Evolutionary conservation across 768 basidiomycete genomes (phyloP).

Genomic region (Auricularia cornea): DNA sequence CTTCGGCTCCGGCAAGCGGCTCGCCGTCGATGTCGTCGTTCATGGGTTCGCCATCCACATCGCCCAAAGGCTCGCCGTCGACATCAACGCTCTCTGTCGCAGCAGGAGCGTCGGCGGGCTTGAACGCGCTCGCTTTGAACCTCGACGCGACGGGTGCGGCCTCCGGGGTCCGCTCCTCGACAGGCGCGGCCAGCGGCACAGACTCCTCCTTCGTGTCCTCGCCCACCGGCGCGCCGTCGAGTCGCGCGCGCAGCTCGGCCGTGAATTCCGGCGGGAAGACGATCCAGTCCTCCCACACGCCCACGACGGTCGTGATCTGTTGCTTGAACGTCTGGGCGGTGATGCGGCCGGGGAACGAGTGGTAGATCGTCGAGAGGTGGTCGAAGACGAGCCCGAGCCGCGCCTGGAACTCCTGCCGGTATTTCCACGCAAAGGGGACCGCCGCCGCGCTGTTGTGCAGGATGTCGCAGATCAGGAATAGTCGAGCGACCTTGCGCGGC

Average conservation of each 20-base stretch:
- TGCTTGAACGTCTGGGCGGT: conserved; percentile 95
- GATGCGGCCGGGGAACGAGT: conserved; percentile 92
- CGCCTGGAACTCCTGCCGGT: conserved; percentile 87
- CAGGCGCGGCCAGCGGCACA: conserved; percentile 23
- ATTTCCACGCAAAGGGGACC: conserved; percentile 95
- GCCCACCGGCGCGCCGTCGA: conserved; percentile 48
- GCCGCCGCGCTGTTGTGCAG: conserved; percentile 93
- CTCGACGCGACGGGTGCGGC: conserved; percentile 38
- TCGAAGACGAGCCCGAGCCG: conserved; percentile 92
- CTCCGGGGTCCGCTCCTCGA: conserved; percentile 17
- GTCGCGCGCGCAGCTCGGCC: conserved; percentile 54
- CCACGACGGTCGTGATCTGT: conserved; percentile 80
- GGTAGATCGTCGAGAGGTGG: conserved; percentile 88
- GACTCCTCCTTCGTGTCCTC: conserved; percentile 17
- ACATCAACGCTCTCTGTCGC: conserved; percentile 17
- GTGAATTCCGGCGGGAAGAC: conserved; percentile 89
- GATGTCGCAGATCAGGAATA: conserved; percentile 95
- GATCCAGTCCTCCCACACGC: conserved; percentile 99
- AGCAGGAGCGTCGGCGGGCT: conserved; percentile 41
- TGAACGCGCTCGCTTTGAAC: conserved; percentile 75
- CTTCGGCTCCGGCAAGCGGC: conserved; percentile 3
- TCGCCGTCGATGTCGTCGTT: conserved; percentile 22
- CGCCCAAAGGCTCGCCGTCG: conserved; percentile 19
- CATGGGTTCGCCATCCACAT: conserved; percentile 34
- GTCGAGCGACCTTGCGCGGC: conserved; percentile 92